Base-by-base conservation (phyloP, 2,329 filamentous ascomycete genomes). In the Dichotomopilus funicola region DNA sequence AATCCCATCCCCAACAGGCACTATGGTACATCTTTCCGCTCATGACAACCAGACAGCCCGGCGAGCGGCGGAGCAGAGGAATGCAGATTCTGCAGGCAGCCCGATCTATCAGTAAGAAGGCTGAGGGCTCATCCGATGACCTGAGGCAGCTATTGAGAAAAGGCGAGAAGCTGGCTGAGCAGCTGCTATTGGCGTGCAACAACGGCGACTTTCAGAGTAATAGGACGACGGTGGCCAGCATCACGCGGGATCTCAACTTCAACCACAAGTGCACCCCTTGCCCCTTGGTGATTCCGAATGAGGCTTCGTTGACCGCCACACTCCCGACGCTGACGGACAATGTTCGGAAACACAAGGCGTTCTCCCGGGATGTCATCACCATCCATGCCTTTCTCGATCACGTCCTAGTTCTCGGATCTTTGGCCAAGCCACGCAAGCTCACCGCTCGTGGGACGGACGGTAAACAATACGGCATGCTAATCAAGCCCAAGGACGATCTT, bases 401-500 rank as follows among this genome's bases (percentile, higher is more conserved):
- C 56, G 94, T 96, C 0, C 74, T 95, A 31, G 88, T 99, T 4
- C 77, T 99, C 19, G 89, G 87, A 55, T 99, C 95, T 1, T 79
- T 99, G 3, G 92, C 96, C 56, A 91, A 94, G 63, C 94, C 95
- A 10, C 85, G 92, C 50, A 94, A 92, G 63, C 82, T 99, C 53
- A 94, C 85, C 12, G 88, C 94, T 6, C 82, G 89, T 53, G 94
- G 92, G 0, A 92, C 89, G 0, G 91, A 99, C 70, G 94, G 95
- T 6, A 87, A 87, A 56, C 79, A 80, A 13, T 99, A 99, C 69
- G 89, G 89, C 61, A 81, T 99, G 6, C 79, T 99, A 54, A 95
- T 95, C 75, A 99, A 99, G 67, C 95, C 94, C 7, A 97, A 97
- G 70, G 94, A 99, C 68, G 95, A 99, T 69, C 80, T 99, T 31